Percentiles rank a stretch among this genome's conserved stretches.
These are phyloP conservation scores for Suillus occidentalis DNA, from an alignment of 768 basidiomycete genomes.

Conservation along the genomic window DNA sequence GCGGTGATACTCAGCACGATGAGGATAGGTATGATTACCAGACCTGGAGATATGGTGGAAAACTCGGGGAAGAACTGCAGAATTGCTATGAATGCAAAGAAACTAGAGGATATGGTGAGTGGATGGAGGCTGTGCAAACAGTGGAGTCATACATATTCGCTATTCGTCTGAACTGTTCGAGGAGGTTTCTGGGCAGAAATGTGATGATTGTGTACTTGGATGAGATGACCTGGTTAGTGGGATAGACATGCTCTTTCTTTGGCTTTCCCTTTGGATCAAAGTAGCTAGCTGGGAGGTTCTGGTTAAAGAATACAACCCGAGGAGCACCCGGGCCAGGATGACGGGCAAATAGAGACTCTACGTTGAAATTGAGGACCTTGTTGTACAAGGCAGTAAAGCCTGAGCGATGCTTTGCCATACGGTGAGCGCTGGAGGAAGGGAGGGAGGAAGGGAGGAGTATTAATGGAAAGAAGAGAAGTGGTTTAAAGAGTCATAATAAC, in stretches of 20 bases:
- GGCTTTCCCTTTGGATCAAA: slow-evolving; percentile 61
- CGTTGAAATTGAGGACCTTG: slow-evolving; percentile 46
- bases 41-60: slow-evolving; percentile 90
- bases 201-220: slow-evolving; percentile 82
- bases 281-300: slow-evolving; percentile 59
- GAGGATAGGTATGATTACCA: slow-evolving; percentile 88
- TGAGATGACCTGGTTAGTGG: slow-evolving; percentile 80
- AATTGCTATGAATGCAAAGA: slow-evolving; percentile 86
- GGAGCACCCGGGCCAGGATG: slow-evolving; percentile 53
- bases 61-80: slow-evolving; percentile 96
- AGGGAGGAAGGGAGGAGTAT: not conserved
- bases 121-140: not conserved
- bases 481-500: slow-evolving; percentile 1
- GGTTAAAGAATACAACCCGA: slow-evolving; percentile 66
- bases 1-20: slow-evolving; percentile 86
- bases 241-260: slow-evolving; percentile 56
- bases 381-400: slow-evolving; percentile 11
- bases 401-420: slow-evolving; percentile 18
- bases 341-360: slow-evolving; percentile 65
- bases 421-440: slow-evolving; percentile 3
- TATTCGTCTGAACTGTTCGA: slow-evolving; percentile 87
- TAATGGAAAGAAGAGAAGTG: not conserved
- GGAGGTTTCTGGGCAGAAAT: slow-evolving; percentile 88
- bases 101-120: slow-evolving; percentile 41
- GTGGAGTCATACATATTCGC: slow-evolving; percentile 75